A percentile compares a stretch with the other conserved stretches of the same genome.
Conservation (phyloP, 164 flowering plant species). For the Saururus chinensis region DNA sequence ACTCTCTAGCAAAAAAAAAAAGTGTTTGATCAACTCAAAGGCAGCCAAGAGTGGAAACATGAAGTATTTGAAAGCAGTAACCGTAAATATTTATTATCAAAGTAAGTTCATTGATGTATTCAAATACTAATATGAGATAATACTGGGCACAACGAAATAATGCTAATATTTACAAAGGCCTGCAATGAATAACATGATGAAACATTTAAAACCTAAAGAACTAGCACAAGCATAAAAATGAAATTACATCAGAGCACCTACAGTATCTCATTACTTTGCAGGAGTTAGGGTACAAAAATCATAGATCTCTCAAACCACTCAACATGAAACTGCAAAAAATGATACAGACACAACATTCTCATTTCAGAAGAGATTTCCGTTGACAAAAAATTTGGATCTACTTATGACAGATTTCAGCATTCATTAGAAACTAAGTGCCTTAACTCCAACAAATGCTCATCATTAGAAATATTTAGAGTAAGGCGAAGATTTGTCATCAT, state of each 20-base stretch:
- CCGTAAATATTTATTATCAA: too few relatives aligned
- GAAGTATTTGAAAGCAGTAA: too few relatives aligned
- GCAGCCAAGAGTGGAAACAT: too few relatives aligned
- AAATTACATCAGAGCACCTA: not conserved
- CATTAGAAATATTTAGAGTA: slow-evolving; percentile 75
- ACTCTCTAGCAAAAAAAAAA: too few relatives aligned
- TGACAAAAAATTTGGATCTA: slow-evolving; percentile 12
- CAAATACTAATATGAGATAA: not conserved
- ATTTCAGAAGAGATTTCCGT: slow-evolving; percentile 4
- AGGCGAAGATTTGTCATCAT: slow-evolving; percentile 79
- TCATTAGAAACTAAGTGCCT: slow-evolving; percentile 57
- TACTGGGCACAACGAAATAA: too few relatives aligned
- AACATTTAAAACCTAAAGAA: not conserved
- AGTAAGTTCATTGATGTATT: slow-evolving; percentile 1
- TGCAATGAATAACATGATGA: too few relatives aligned
- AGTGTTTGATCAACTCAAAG: too few relatives aligned
- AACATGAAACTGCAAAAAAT: slow-evolving; percentile 22
- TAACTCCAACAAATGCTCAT: slow-evolving; percentile 83
- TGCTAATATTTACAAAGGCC: too few relatives aligned
- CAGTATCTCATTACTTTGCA: slow-evolving; percentile 18
- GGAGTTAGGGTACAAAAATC: slow-evolving; percentile 16
- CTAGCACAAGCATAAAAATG: not conserved
- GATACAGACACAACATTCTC: slow-evolving; percentile 1
- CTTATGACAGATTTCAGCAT: slow-evolving; percentile 19
- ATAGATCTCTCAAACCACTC: slow-evolving; percentile 11